Conservation (phyloP, 768 basidiomycete genomes). For the Arthromyces matolae region DNA sequence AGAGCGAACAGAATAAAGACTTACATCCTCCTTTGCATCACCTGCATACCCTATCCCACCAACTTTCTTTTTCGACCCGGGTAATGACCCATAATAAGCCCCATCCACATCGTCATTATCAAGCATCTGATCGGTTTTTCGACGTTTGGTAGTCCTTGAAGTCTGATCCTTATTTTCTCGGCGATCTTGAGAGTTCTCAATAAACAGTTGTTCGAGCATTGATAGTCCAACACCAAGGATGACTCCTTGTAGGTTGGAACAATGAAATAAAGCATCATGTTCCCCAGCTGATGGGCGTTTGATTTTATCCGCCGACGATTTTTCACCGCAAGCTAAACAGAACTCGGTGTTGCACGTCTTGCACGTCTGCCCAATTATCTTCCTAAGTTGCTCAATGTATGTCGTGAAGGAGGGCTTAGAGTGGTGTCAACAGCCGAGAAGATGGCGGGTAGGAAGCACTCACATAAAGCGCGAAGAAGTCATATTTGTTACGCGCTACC, state of each 20-base stretch:
- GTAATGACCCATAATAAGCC: constrained; percentile 34
- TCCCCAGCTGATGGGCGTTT: constrained; percentile 39
- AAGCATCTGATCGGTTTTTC: constrained; percentile 33
- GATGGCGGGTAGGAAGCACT: constrained; percentile 27
- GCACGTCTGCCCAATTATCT: constrained; percentile 59
- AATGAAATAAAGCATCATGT: constrained; percentile 76
- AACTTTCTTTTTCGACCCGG: constrained; percentile 59
- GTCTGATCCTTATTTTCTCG: constrained; percentile 31
- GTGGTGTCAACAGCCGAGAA: constrained; percentile 14
- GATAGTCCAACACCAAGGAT: constrained; percentile 88
- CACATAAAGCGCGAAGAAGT: constrained; percentile 84
- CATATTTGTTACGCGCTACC: constrained; percentile 58
- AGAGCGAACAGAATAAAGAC: constrained; percentile 23
- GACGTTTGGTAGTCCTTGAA: constrained; percentile 40
- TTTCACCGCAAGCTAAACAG: constrained; percentile 78
- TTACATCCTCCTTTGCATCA: constrained; percentile 77
- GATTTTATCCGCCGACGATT: constrained; percentile 41
- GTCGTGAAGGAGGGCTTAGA: constrained; percentile 64
- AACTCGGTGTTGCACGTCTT: constrained; percentile 55
- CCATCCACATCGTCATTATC: constrained; percentile 53
- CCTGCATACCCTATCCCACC: constrained; percentile 89
- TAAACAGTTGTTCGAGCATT: constrained; percentile 76
- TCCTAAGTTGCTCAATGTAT: constrained; percentile 64
- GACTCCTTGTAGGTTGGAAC: constrained; percentile 83
- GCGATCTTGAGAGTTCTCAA: constrained; percentile 45